These are phyloP conservation scores for Spinellus fusiger DNA, from an alignment of 192 early-diverging fungal species.

Conservation along the genomic window DNA sequence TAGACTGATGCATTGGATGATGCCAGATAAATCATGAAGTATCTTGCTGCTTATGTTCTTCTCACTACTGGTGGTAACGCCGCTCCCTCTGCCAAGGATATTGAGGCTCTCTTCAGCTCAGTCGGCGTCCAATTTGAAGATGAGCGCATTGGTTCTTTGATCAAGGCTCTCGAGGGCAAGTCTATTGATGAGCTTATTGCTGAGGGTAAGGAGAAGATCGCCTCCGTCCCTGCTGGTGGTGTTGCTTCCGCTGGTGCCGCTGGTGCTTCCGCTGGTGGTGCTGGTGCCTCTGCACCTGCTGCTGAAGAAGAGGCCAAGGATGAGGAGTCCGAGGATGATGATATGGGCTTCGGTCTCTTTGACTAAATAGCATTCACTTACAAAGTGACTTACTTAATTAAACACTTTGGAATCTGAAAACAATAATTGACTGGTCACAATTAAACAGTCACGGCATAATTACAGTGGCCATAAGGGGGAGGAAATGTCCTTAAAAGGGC, in stretches of 20 bases:
- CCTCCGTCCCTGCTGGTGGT: constrained; percentile 90
- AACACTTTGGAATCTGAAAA: not conserved
- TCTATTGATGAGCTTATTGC: constrained; percentile 85
- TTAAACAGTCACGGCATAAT: not conserved
- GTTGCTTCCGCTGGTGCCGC: constrained; percentile 56
- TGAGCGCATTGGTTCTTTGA: constrained; percentile 69
- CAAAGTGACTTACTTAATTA: not conserved
- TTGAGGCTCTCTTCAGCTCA: constrained; percentile 79
- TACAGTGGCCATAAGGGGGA: not conserved
- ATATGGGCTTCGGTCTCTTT: constrained; percentile 97
- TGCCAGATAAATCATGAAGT: constrained; percentile 67
- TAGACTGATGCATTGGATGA: not conserved
- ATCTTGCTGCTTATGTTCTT: constrained; percentile 97
- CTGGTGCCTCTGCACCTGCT: constrained; percentile 32
- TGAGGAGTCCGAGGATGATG: constrained; percentile 78
- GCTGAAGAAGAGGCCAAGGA: constrained; percentile 36
- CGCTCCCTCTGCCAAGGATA: constrained; percentile 69
- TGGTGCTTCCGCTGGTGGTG: constrained; percentile 57
- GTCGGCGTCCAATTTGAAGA: constrained; percentile 90
- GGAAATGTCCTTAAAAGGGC: too few relatives aligned
- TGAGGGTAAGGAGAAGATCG: constrained; percentile 85
- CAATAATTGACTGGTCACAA: not conserved
- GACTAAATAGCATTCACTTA: constrained; percentile 60
- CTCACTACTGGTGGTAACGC: constrained; percentile 85
- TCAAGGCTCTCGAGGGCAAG: constrained; percentile 86